These are phyloP conservation scores for Takashimella tepidaria DNA, from an alignment of 1,284 basidiomycete species.

Conservation along the genomic window DNA sequence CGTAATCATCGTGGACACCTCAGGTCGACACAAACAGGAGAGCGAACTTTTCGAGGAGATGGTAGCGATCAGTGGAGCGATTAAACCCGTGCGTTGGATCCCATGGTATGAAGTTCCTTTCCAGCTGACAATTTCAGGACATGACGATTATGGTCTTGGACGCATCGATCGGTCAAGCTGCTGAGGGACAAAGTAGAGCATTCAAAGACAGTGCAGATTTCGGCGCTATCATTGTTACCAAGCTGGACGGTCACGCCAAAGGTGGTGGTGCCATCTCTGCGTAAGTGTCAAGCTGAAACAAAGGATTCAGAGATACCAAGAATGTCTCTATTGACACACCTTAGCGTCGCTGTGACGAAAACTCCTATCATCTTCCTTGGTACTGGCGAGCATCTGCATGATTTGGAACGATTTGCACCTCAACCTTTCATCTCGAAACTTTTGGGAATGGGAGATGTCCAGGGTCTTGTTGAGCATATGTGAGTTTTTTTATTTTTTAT, in stretches of 20 bases:
- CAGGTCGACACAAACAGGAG: conserved; percentile 95
- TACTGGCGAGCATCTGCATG: conserved; percentile 92
- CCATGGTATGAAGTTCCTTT: conserved; percentile 8
- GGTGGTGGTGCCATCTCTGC: conserved; percentile 99
- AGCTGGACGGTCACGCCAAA: conserved; percentile 99
- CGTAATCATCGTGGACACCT: conserved; percentile 98
- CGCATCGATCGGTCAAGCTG: conserved; percentile 82
- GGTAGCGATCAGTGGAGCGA: conserved; percentile 90
- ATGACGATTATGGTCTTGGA: conserved; percentile 88
- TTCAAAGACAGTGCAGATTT: conserved; percentile 99
- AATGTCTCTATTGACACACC: background rate
- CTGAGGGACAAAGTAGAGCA: conserved; percentile 88
- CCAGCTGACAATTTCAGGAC: conserved; percentile 47
- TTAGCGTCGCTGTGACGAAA: conserved; percentile 90
- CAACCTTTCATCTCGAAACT: conserved; percentile 97
- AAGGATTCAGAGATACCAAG: too few species aligned
- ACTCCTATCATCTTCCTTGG: conserved; percentile 99
- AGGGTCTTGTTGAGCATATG: conserved; percentile 96
- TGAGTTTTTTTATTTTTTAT: conserved; percentile 15
- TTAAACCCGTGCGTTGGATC: conserved; percentile 68
- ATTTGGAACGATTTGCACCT: conserved; percentile 92
- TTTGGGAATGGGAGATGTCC: conserved; percentile 90
- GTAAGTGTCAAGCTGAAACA: conserved; percentile 53
- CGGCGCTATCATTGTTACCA: conserved; percentile 98
- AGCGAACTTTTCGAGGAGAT: conserved; percentile 96